Base-by-base conservation (phyloP, 805 yeast species). In the Wickerhamiella azyma region DNA sequence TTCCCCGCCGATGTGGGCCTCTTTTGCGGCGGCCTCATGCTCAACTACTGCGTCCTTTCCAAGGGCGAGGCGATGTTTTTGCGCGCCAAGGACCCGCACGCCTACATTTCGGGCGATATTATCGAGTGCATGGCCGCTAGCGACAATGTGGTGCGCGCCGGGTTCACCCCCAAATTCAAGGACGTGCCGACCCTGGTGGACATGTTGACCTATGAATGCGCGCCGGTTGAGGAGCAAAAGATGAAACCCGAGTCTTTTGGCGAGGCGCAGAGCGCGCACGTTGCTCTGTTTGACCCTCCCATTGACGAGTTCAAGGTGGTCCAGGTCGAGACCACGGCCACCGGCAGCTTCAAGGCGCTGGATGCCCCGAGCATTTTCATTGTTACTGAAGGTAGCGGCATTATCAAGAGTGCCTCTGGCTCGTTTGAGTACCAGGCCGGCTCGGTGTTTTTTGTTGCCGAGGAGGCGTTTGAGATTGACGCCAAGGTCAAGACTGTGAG, bases 111-210 rank as follows among this genome's bases (percentile, higher is more conserved):
- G 46, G 99, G 99, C 54, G 97, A 92, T 64, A 92, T 92, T 55
- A 88, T 92, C 59, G 99, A 92, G 70, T 92, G 98, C 70, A 92
- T 92, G 99, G 98, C 98, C 37, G 96, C 98, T 8, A 81, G 94
- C 36, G 99, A 92, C 64, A 92, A 92, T 59, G 99, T 92, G 48
- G 96, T 92, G 42, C 77, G 99, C 64, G 94, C 96, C 3, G 99
- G 98, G 11, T 92, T 92, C 71, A 92, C 99, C n/a, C 98, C 99
- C 51, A 92, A 92, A 65, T 92, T 89, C 70, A 92, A 89, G 67
- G 99, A 92, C 64, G 97, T 92, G 50, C 66, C 78, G 49, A 85
- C 82, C 58, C 75, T 92, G 60, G 96, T 92, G 38, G 76, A 74
- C 45, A 85, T 85, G 92, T 76, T 92, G 62, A 88, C 96, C 2